A percentile compares a stretch with the other conserved stretches of the same genome.
Evolutionary conservation across 495 filamentous ascomycete species (phyloP).

Genomic region (Collariella sp.): DNA sequence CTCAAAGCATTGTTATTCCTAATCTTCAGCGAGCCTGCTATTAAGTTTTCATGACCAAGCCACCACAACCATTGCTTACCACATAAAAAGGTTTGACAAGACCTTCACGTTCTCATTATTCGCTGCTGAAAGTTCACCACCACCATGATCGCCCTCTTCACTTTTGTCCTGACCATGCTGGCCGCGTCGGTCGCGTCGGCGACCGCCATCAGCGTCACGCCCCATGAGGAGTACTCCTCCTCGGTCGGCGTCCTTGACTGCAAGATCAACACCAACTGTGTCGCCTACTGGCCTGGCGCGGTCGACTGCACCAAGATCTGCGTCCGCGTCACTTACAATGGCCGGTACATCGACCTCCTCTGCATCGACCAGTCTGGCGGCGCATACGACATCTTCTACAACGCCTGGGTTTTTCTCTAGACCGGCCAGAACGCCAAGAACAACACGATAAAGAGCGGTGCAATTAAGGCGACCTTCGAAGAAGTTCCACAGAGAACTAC

Average conservation of each 20-base stretch:
- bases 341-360: constrained; percentile 36
- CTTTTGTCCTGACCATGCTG: too few relatives aligned
- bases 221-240: constrained; percentile 43
- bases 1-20: too few relatives aligned
- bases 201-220: constrained; percentile 39
- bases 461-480: constrained; percentile 35
- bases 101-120: too few relatives aligned
- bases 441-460: constrained; percentile 34
- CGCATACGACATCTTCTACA: constrained; percentile 42
- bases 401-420: constrained; percentile 43
- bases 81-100: too few relatives aligned
- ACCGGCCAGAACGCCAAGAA: constrained; percentile 38
- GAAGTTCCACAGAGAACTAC: constrained; percentile 28
- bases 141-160: too few relatives aligned
- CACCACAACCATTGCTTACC: too few relatives aligned
- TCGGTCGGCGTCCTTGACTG: constrained; percentile 43
- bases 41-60: too few relatives aligned
- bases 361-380: constrained; percentile 41
- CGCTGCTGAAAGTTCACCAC: too few relatives aligned
- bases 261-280: constrained; percentile 40
- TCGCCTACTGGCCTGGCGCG: constrained; percentile 41
- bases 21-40: too few relatives aligned
- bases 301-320: constrained; percentile 43
- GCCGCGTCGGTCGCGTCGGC: too few relatives aligned
- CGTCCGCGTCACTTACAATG: constrained; percentile 35